phyloP scores from a whole-genome alignment of 257 asterid species.

The Solanum sejunctum region DNA sequence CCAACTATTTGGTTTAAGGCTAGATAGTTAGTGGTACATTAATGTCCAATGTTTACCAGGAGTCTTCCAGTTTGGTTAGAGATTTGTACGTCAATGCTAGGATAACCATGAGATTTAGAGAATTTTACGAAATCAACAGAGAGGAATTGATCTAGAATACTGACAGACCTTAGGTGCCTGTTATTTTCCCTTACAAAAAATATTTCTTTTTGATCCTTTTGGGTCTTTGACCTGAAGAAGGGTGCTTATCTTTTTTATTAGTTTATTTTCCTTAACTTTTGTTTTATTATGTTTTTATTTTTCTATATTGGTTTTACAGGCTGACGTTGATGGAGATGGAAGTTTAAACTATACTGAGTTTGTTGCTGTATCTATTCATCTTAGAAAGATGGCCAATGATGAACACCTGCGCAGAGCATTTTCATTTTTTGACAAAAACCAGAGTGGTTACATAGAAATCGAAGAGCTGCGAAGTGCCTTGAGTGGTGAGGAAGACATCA shows the following conservation, averaged over 20 bases:
- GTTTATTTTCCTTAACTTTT: background rate
- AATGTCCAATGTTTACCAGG: background rate
- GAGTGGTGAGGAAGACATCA: slow-evolving; percentile 44
- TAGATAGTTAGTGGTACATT: background rate
- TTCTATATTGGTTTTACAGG: slow-evolving; percentile 25
- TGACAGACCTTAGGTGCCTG: background rate
- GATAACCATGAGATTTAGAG: background rate
- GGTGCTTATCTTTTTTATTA: background rate
- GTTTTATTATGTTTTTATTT: background rate
- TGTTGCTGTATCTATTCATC: slow-evolving; percentile 63
- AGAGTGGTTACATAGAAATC: slow-evolving; percentile 53
- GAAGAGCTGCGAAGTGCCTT: slow-evolving; percentile 66
- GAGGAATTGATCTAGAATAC: background rate
- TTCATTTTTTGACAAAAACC: slow-evolving; percentile 50
- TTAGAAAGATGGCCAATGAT: slow-evolving; percentile 64
- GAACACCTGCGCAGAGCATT: slow-evolving; percentile 77
- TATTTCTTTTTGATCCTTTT: background rate
- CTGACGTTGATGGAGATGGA: slow-evolving; percentile 70
- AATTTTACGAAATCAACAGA: background rate
- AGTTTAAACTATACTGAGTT: slow-evolving; percentile 54
- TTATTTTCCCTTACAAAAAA: background rate
- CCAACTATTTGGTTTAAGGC: background rate
- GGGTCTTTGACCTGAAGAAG: background rate
- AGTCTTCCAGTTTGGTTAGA: background rate
- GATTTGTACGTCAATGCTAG: background rate